Conservation (phyloP, 345 rosid species). For the Eucalyptus pauciflora region DNA sequence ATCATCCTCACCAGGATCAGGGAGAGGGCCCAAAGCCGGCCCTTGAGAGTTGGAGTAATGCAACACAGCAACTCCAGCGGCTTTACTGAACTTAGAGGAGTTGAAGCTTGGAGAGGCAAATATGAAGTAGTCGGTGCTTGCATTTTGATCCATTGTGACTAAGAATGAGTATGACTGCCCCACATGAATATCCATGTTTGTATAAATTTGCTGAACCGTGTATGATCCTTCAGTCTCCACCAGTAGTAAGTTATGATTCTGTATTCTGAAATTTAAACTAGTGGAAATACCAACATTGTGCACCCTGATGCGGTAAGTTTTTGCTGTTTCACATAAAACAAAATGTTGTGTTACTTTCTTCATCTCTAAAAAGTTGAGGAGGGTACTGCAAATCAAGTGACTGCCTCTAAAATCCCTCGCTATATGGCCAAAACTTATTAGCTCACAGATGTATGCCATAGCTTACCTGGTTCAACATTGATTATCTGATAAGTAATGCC, state of each 20-base stretch:
- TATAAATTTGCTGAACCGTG: slow-evolving; percentile 69
- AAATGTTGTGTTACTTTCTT: not conserved
- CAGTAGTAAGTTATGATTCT: slow-evolving; percentile 76
- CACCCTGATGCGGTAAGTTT: slow-evolving; percentile 75
- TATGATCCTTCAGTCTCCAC: slow-evolving; percentile 97
- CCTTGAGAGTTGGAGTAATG: slow-evolving; percentile 80
- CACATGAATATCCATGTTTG: slow-evolving; percentile 84
- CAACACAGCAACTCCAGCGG: slow-evolving; percentile 66
- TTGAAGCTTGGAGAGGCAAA: slow-evolving; percentile 76
- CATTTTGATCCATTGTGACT: slow-evolving; percentile 86
- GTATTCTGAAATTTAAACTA: slow-evolving; percentile 85
- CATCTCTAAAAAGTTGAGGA: not conserved
- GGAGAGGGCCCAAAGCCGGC: slow-evolving; percentile 83
- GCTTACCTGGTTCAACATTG: slow-evolving; percentile 71
- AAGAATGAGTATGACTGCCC: slow-evolving; percentile 92
- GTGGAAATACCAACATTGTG: slow-evolving; percentile 84
- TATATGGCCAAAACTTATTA: not conserved
- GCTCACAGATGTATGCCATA: not conserved
- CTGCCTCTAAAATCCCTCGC: not conserved
- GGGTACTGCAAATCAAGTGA: not conserved
- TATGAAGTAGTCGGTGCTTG: slow-evolving; percentile 72
- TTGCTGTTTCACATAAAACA: slow-evolving; percentile 33
- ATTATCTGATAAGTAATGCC: slow-evolving; percentile 52
- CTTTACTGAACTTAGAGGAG: slow-evolving; percentile 37
- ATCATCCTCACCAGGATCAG: slow-evolving; percentile 65